Evolutionary conservation across 805 yeast genomes (phyloP), one percentile per base, ranked within the genome.

Genomic region (Candida berthetii): DNA sequence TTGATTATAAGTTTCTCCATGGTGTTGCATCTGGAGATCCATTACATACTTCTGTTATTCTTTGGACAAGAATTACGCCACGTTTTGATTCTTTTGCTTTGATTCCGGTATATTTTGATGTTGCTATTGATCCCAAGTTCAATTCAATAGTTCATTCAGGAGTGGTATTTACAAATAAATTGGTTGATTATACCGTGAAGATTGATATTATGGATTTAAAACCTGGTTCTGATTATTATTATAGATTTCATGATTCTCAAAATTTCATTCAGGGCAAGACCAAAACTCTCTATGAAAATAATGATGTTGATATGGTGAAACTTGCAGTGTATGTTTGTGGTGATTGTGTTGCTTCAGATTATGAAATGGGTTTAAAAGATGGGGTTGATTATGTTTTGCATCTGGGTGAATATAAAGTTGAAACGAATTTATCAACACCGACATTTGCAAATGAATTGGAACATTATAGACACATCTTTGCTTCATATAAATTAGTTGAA

Each of bases 21-120:
- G 37, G 41, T 25, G 33, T 32, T 15, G 32, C 37, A 5, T 38
- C 41, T 13, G 41, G 41, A 17, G 41, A 38, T 27, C 36, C 41
- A 3, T 25, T 35, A 7, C 8, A 24, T 6, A 10, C 14, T 9
- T 32, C 41, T 3, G 14, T 35, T 1, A 38, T 38, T n/a, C 16
- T 38, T 17, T 38, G 41, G 41, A 38, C 41, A 9, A 32, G 33
- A 19, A 25, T 38, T 11, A 25, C 33, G 3, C 36, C 33, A 22
- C 5, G 25, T 13, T 10, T 17, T 3, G 15, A 22, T 7, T 9
- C 14, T 11, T 8, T 19, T 25, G 28, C 14, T 18, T 33, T 38
- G 16, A 38, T 38, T 16, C 36, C 36, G 2, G 27, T 38, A 4
- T 16, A 33, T 34, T 38, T 38, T 19, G 24, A 33, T 15, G 4